Base-by-base conservation (phyloP, 129 eudicot genomes). In the Artemisia tridentata region DNA sequence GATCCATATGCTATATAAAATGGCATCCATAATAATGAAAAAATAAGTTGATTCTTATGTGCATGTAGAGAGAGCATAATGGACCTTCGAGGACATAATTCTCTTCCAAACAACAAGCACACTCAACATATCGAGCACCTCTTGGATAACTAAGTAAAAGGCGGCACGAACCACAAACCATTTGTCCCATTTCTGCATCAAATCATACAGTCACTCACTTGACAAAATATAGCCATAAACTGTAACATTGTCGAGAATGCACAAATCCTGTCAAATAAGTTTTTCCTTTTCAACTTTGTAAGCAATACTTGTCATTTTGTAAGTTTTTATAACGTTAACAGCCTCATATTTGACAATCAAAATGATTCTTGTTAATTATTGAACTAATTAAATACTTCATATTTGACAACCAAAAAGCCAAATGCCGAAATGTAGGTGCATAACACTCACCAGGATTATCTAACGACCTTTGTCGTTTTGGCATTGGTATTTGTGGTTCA, bases 151-250 rank as follows among this genome's bases (percentile, higher is more conserved):
- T 76, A 65, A 86, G 89, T 72, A 93, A 80, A 38, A 78, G 95
- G 49, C 91, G 88, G 78, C 99, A 93, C 43, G 92, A 85, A 65
- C 99, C 99, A 84, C 99, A 93, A 61, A 93, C 97, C 85, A 93
- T 72, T 78, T 93, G 99, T 72, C 84, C 88, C 83, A 67, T 87
- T 70, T 86, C 99, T 93, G 89, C 87, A 80, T 58, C 23, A 62
- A 82, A 49, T 49, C 51, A 29, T 15, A 21, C 18, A 61, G 41
- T 34, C 6, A 34, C 41, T 34, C 8, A 8, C 41, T 34, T 34
- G 41, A 34, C 41, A 34, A 34, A 34, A 34, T 34, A 34, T 34
- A 34, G 9, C 43, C 43, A 34, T 0, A 34, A 34, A 34, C 9
- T 34, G 43, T 34, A 34, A 34, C 43, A 34, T 34, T 34, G 43